Percentiles rank a stretch among this genome's conserved stretches.
Conservation (phyloP, 257 asterid genomes). For the Henckelia pumila region DNA sequence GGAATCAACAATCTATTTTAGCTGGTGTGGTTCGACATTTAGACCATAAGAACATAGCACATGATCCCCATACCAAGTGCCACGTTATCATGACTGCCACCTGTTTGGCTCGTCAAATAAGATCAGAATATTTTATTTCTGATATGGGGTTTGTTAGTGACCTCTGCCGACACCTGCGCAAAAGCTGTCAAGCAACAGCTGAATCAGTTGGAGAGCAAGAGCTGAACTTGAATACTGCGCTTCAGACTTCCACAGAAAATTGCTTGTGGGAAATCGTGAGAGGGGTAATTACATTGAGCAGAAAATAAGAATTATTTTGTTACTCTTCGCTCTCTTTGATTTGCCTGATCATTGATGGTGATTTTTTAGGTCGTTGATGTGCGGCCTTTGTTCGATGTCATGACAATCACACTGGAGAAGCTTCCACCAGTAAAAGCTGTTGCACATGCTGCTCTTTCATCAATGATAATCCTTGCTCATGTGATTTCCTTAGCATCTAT, state of each 20-base stretch:
- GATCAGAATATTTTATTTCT: conserved; percentile 58
- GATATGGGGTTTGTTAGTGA: conserved; percentile 88
- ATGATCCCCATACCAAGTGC: conserved; percentile 73
- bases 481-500: conserved; percentile 70
- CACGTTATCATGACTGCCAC: conserved; percentile 68
- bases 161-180: conserved; percentile 90
- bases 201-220: conserved; percentile 72
- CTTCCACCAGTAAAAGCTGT: conserved; percentile 71
- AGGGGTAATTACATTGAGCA: conserved; percentile 64
- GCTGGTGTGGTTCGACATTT: conserved; percentile 85
- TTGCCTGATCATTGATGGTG: conserved; percentile 16
- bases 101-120: conserved; percentile 76
- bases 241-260: conserved; percentile 74
- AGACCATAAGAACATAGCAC: conserved; percentile 84
- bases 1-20: conserved; percentile 63
- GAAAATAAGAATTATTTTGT: background rate
- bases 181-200: conserved; percentile 82
- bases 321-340: conserved; percentile 5
- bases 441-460: conserved; percentile 82
- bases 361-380: conserved; percentile 69
- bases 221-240: conserved; percentile 48
- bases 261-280: conserved; percentile 84
- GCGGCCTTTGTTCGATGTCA: conserved; percentile 83
- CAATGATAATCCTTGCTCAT: conserved; percentile 82
- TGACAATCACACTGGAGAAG: conserved; percentile 88